These are phyloP conservation scores for Phyllostachys edulis DNA, from an alignment of 176 grass and related monocot species.

Conservation along the genomic window DNA sequence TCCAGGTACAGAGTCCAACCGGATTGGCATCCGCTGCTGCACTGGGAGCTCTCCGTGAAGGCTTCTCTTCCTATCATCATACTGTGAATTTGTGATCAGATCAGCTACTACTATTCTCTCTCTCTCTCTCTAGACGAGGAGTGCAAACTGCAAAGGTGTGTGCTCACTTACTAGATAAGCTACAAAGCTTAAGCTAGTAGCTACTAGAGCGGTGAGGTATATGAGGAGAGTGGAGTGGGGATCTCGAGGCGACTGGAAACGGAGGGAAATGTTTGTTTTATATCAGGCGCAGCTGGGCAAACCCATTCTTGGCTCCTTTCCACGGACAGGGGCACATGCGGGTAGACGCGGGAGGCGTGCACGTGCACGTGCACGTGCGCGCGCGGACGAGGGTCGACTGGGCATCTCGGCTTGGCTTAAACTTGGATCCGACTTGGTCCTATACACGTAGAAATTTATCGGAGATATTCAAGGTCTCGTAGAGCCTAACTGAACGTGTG, in stretches of 20 bases:
- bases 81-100: background rate
- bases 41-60: slow-evolving; percentile 27
- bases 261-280: slow-evolving; percentile 25
- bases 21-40: slow-evolving; percentile 88
- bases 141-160: background rate
- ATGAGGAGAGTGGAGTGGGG: slow-evolving; percentile 31
- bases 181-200: background rate
- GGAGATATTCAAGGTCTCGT: no score
- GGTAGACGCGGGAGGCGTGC: slow-evolving; percentile 1
- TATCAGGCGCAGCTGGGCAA: slow-evolving; percentile 1
- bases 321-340: slow-evolving; percentile 20
- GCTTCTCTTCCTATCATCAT: slow-evolving; percentile 18
- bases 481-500: no score
- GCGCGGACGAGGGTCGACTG: no score
- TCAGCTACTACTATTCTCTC: background rate
- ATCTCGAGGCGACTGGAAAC: slow-evolving; percentile 36
- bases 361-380: slow-evolving; percentile 26
- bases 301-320: slow-evolving; percentile 21
- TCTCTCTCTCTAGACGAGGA: background rate
- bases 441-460: no score
- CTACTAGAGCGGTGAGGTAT: background rate
- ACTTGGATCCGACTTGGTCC: no score
- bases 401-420: background rate
- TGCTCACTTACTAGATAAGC: background rate
- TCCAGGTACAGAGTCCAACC: slow-evolving; percentile 90